Base-by-base conservation (phyloP, 306 rosid species). In the Citrullus mucosospermus region DNA sequence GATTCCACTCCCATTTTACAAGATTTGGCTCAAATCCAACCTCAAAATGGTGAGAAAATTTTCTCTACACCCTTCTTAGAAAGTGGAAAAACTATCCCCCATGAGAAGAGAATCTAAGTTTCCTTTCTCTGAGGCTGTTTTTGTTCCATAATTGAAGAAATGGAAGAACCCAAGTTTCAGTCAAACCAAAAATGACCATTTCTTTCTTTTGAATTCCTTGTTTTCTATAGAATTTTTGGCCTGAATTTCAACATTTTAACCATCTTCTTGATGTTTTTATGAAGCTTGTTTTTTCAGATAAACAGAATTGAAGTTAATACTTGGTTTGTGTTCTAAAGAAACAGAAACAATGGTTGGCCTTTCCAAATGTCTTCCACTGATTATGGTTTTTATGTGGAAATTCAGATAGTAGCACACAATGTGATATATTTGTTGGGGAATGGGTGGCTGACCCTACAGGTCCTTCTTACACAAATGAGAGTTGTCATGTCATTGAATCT, bases 361-460 rank as follows among this genome's bases (percentile, higher is more conserved):
- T 46, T 61, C 62, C 41, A 55, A 17, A 38, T 66, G 30, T 71
- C 36, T 32, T 32, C 36, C 4, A 32, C 36, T 32, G 36, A 32
- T 32, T 54, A 0, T 54, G 32, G 66, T 57, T 76, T 62, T 54
- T 18, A 43, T 77, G 54, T 39, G 30, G 30, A 55, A 30, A 36
- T 68, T 71, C 41, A 71, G 76, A 48, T 22, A 48, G 12, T 63
- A 43, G 18, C 17, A 84, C 82, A 50, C 82, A 86, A 74, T 94
- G 97, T 81, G 97, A 92, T 73, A 75, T 88, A 30, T 94, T 89
- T 73, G 86, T 60, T 79, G 98, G 98, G 78, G 89, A 88, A n/a
- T 94, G 97, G 98, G 84, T 90, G 30, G 67, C 81, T 36, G 91
- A 92, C 76, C 62, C 63, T 66, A 81, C 89, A 75, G 93, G 88